phyloP scores from a whole-genome alignment of 345 rosid genomes.

The Orychophragmus violaceus region DNA sequence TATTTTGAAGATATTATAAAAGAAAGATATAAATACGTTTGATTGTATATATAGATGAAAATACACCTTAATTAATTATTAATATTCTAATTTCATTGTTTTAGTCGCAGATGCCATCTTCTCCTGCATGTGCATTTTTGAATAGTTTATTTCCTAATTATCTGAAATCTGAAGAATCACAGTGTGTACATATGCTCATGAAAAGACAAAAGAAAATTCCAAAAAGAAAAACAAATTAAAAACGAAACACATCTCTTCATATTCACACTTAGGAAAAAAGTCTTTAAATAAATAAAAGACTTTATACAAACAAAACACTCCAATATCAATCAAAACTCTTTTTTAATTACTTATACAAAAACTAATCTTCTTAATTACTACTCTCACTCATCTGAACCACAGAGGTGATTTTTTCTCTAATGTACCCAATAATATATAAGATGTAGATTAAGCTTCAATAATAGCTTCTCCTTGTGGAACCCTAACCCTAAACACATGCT shows the following conservation, averaged over 20 bases:
- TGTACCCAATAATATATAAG: not conserved
- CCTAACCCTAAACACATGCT: slow-evolving; percentile 74
- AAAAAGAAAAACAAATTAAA: not conserved
- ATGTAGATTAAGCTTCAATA: slow-evolving; percentile 36
- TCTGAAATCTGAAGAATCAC: slow-evolving; percentile 2
- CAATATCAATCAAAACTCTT: slow-evolving; percentile 16
- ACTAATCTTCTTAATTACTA: slow-evolving; percentile 24
- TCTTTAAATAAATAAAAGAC: not conserved
- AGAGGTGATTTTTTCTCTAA: slow-evolving; percentile 25
- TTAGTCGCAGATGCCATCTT: slow-evolving; percentile 14
- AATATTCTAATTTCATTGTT: not conserved
- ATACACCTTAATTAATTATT: not conserved
- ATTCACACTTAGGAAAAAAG: slow-evolving; percentile 18
- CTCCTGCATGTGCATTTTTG: slow-evolving; percentile 17
- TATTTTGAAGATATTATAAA: not conserved
- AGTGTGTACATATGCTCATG: slow-evolving; percentile 11
- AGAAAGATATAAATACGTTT: not conserved
- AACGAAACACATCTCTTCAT: slow-evolving; percentile 2
- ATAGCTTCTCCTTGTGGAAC: slow-evolving; percentile 45
- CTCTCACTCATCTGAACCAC: slow-evolving; percentile 26
- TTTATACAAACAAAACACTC: slow-evolving; percentile 3
- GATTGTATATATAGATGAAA: not conserved
- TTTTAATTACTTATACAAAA: slow-evolving; percentile 11
- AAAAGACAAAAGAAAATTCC: slow-evolving; percentile 4
- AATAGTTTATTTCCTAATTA: slow-evolving; percentile 9